Conservation (phyloP, 768 basidiomycete species). For the Lentinula boryana region DNA sequence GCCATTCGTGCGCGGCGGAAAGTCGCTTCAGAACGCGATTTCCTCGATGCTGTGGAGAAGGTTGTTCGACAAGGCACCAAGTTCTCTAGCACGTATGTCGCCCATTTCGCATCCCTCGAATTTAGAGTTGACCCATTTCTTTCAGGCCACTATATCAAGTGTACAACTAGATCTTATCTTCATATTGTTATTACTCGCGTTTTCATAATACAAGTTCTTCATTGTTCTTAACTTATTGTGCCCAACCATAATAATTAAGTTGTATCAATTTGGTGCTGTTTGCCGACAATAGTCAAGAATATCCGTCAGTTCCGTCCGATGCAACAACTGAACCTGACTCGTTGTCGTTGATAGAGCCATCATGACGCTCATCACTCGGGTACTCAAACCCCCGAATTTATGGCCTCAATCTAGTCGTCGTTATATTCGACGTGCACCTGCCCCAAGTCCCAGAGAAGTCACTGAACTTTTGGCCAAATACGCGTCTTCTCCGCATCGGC, state of each 20-base stretch:
- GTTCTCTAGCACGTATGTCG: conserved; percentile 90
- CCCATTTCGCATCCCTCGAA: not conserved
- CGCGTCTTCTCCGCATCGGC: conserved; percentile 56
- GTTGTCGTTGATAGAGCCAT: not conserved
- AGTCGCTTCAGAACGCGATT: conserved; percentile 95
- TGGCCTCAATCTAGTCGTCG: not conserved
- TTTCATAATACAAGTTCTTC: not conserved
- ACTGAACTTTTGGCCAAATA: conserved; percentile 58
- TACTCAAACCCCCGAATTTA: not conserved
- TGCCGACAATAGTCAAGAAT: too few species aligned
- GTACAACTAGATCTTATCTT: conserved; percentile 63
- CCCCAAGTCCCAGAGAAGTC: conserved; percentile 45
- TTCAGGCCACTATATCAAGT: conserved; percentile 84
- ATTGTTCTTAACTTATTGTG: too few species aligned
- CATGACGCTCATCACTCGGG: not conserved
- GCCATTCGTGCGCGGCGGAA: conserved; percentile 95
- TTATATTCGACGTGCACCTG: conserved; percentile 32
- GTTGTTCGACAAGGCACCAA: conserved; percentile 97
- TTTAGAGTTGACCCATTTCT: conserved; percentile 7
- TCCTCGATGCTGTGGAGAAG: conserved; percentile 97
- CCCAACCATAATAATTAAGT: too few species aligned
- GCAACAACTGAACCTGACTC: not conserved
- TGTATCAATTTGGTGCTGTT: too few species aligned
- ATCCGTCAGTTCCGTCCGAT: not conserved
- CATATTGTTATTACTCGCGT: not conserved